Conservation (phyloP, 1,284 basidiomycete species). For the Vanrija pseudolonga region DNA sequence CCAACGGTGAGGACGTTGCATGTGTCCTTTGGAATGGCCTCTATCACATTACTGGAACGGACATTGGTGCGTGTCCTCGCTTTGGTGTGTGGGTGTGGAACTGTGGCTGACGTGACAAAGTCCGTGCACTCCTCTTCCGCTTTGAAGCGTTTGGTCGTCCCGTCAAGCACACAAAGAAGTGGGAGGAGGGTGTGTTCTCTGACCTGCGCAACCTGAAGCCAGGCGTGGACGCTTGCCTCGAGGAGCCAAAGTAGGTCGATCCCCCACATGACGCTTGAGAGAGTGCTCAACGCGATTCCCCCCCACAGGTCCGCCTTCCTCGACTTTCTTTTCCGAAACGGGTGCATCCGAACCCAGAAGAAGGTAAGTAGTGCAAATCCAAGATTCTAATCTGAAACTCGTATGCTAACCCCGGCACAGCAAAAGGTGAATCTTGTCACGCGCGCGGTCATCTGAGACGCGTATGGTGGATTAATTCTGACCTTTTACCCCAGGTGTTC, state of each 20-base stretch:
- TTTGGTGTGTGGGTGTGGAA: not conserved
- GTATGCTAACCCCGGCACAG: constrained; percentile 11
- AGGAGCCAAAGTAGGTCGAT: constrained; percentile 74
- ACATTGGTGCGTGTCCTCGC: constrained; percentile 44
- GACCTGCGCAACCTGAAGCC: constrained; percentile 88
- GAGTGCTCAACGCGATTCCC: not conserved
- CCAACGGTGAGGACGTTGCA: constrained; percentile 78
- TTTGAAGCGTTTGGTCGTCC: constrained; percentile 74
- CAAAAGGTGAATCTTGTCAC: constrained; percentile 25
- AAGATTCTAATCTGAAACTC: not conserved
- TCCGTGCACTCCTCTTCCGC: constrained; percentile 79
- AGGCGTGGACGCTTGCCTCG: constrained; percentile 79
- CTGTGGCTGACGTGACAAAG: constrained; percentile 37
- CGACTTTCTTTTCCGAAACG: constrained; percentile 86
- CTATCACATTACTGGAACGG: constrained; percentile 86
- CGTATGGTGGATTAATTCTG: not conserved
- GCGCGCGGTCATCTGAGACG: not conserved
- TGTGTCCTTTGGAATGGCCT: constrained; percentile 85
- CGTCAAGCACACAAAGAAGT: constrained; percentile 44
- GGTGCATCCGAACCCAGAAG: constrained; percentile 92
- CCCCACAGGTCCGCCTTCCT: constrained; percentile 57
- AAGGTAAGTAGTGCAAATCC: constrained; percentile 67
- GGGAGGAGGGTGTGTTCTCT: constrained; percentile 84
- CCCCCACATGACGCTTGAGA: not conserved
- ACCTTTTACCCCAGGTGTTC: constrained; percentile 52